Conservation (phyloP, 345 rosid genomes). For the Moricandia moricandioides region DNA sequence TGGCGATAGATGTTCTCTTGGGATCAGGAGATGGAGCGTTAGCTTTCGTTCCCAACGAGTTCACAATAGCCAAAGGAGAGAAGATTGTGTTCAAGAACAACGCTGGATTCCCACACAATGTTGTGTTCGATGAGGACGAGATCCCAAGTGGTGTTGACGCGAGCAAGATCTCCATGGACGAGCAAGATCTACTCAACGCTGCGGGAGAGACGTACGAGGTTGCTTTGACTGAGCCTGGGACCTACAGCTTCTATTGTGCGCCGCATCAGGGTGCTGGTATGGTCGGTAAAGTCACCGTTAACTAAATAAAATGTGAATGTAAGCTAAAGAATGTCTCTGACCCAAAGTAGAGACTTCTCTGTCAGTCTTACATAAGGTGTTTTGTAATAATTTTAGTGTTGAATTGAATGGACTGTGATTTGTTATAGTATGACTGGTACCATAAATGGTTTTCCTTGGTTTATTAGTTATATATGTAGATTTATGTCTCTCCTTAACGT, state of each 20-base stretch:
- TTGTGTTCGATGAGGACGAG: conserved; percentile 86
- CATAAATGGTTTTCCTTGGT: neutral
- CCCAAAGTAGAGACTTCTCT: conserved; percentile 3
- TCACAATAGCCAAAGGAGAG: conserved; percentile 72
- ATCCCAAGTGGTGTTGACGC: conserved; percentile 88
- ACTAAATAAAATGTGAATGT: conserved; percentile 38
- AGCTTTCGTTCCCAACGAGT: conserved; percentile 63
- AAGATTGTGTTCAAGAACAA: conserved; percentile 93
- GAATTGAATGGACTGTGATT: conserved; percentile 15
- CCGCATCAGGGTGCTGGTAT: conserved; percentile 99
- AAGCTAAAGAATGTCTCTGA: conserved; percentile 14
- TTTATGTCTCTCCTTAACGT: neutral
- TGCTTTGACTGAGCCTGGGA: conserved; percentile 73
- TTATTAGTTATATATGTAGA: neutral
- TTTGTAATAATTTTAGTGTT: conserved; percentile 19
- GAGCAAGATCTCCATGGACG: conserved; percentile 79
- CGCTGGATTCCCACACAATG: conserved; percentile 96
- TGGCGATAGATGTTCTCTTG: conserved; percentile 82
- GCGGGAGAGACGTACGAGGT: conserved; percentile 72
- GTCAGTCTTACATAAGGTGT: conserved; percentile 16
- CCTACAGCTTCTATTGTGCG: conserved; percentile 76
- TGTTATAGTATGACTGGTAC: conserved; percentile 22
- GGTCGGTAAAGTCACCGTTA: conserved; percentile 89
- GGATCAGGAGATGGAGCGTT: conserved; percentile 67
- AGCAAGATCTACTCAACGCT: conserved; percentile 63